A percentile compares a stretch with the other conserved stretches of the same genome.
phyloP scores from a whole-genome alignment of 2,329 filamentous ascomycete species.

The Alternaria longipes region DNA sequence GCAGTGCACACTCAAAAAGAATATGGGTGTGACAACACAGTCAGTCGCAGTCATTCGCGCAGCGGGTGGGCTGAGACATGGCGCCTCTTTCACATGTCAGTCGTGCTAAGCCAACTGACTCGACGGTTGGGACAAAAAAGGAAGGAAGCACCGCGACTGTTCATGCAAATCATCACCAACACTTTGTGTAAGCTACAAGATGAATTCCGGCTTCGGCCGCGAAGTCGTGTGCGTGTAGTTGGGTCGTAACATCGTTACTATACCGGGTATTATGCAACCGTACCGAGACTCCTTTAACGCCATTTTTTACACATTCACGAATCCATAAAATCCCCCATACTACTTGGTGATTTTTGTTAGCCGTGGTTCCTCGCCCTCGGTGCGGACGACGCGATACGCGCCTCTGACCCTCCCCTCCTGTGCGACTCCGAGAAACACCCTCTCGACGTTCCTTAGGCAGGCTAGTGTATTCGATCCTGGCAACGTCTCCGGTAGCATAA shows the following conservation, averaged over 20 bases:
- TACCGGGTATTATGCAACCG: constrained; percentile 3
- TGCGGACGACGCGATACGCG: constrained; percentile 28
- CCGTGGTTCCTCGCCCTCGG: constrained; percentile 25
- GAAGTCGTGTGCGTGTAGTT: not conserved
- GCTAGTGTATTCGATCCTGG: constrained; percentile 28
- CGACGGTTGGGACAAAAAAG: not conserved
- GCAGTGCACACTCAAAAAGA: constrained; percentile 1
- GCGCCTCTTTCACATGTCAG: constrained; percentile 19
- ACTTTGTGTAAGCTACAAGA: not conserved
- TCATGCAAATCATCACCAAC: not conserved
- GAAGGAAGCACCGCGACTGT: not conserved
- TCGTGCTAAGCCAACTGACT: not conserved
- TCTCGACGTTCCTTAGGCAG: constrained; percentile 33
- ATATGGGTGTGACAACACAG: constrained; percentile 7
- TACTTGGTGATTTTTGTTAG: constrained; percentile 14
- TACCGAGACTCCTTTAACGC: not conserved
- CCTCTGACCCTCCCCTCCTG: constrained; percentile 16
- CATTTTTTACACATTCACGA: not conserved
- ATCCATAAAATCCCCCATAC: not conserved
- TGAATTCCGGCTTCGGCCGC: not conserved
- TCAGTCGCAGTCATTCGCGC: constrained; percentile 7
- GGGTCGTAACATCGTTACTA: not conserved
- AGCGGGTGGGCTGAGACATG: not conserved
- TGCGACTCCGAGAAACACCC: constrained; percentile 23
- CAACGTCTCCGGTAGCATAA: constrained; percentile 28